These are phyloP conservation scores for Piper betle DNA, from an alignment of 164 flowering plant genomes.

Conservation along the genomic window DNA sequence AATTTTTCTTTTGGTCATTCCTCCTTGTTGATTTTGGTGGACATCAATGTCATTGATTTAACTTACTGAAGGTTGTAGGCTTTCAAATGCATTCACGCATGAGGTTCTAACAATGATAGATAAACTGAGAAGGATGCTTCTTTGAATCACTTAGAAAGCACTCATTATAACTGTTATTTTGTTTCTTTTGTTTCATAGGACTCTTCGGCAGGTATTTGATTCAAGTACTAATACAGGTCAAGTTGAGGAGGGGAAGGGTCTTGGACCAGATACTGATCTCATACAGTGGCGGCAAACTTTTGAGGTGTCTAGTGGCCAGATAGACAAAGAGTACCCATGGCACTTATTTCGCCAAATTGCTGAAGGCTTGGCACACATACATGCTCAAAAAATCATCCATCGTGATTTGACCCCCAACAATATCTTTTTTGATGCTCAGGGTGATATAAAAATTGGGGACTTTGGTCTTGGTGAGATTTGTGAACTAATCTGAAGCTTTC, in stretches of 20 bases:
- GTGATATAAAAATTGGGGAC: conserved; percentile 95
- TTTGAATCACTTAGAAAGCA: background rate
- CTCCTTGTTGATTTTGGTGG: no score
- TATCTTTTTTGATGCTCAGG: conserved; percentile 93
- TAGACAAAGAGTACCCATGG: conserved; percentile 76
- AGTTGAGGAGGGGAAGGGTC: conserved; percentile 42
- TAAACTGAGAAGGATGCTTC: no score
- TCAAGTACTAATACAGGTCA: conserved; percentile 13
- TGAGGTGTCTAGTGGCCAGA: conserved; percentile 33
- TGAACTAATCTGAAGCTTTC: no score
- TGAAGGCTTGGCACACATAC: conserved; percentile 93
- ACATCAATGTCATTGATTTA: no score
- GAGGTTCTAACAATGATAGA: no score
- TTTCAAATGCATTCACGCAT: no score
- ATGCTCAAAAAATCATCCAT: conserved; percentile 95
- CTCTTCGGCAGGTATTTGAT: conserved; percentile 65
- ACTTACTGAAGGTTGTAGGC: no score
- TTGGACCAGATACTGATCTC: background rate
- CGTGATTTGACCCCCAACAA: conserved; percentile 92
- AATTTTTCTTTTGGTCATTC: no score
- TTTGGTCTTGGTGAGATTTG: conserved; percentile 86
- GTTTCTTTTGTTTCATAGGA: conserved; percentile 31
- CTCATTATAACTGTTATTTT: background rate
- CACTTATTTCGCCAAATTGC: conserved; percentile 92
- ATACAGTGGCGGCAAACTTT: background rate